Base-by-base conservation (phyloP, 78 protist species). In the Dictyostelium brefeldianum region DNA sequence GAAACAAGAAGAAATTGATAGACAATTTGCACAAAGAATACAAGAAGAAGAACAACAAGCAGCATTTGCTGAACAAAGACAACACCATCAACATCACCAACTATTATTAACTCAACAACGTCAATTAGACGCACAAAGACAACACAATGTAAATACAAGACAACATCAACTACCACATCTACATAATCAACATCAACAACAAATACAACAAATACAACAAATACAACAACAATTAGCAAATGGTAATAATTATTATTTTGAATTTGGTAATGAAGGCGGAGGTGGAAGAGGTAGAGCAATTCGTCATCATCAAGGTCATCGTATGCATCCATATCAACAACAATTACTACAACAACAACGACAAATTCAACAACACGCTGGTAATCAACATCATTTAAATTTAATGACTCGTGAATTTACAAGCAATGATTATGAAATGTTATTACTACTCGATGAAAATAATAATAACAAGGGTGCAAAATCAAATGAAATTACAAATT, bases 401-500 rank as follows among this genome's bases (percentile, higher is more conserved):
- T 20, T 87, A 29, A 77, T 77, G 91, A 43, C 25, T 48, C 59
- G 93, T 8, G 93, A 87, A 18, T 87, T 87, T 29, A 64, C 50
- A 11, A 15, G 41, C 10, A 78, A 87, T 31, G 93, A 87, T 22
- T 87, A 87, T 87, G 93, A 87, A 64, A 12, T 87, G 50, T 15
- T 87, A 18, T 29, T 87, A 1, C 57, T 43, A 77, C 64, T 87
- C 10, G 93, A 87, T 29, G 93, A 87, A 59, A 77, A 64, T 77
- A 57, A 77, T 25, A 87, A 87, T 51, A 87, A 87, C 25, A 87
- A 87, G 10, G 93, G 93, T 64, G 93, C 93, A 11, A 18, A 25
- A 4, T 11, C 17, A 2, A 14, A 6, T 3, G 46, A 48, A 10
- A 77, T 87, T 5, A 69, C 64, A 48, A 59, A 31, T n/a, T n/a